Base-by-base conservation (phyloP, 768 basidiomycete genomes). In the Leucocoprinus birnbaumii region DNA sequence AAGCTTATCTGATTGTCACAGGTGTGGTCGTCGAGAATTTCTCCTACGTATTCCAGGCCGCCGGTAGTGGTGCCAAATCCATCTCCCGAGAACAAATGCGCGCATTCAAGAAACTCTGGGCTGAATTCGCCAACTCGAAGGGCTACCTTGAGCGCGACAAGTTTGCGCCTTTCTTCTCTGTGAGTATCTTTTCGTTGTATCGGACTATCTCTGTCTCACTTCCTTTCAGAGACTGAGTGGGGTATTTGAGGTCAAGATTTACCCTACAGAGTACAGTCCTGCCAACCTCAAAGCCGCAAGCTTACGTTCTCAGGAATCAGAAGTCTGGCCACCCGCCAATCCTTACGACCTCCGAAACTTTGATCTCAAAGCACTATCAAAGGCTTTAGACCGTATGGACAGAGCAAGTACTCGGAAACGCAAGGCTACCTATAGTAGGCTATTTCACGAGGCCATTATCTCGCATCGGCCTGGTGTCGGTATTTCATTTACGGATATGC, bases 11-110 rank as follows among this genome's bases (percentile, higher is more conserved):
- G 27, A n/a, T 18, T 44, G 2, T 53, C 22, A 10, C 54, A 84
- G 85, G 86, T 89, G 91, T 95, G 58, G 87, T 96, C 51, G 94
- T 96, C 61, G 89, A 98, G 70, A 94, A 88, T 65, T 98, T 98
- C 70, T 91, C 92, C 18, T 97, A 95, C 68, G 91, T 97, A 7
- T 96, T 94, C 72, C 92, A 95, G 70, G 80, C 87, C 27, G 86
- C 89, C 9, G 85, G 87, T 3, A 86, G 86, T 19, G 86, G 86
- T n/a, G 83, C 88, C 16, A 89, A 83, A 58, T 83, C 86, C 0
- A 85, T 98, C 49, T 89, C 87, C 18, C 80, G 96, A 48, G 89
- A 93, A 60, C 88, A 97, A 66, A 96, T 98, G 85, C 85, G 96
- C 31, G 75, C 85, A 1, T 98, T 94, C 80, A 98, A 98, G 76